Base-by-base conservation (phyloP, 2,329 filamentous ascomycete species). In the Aspergillus viridinutans region DNA sequence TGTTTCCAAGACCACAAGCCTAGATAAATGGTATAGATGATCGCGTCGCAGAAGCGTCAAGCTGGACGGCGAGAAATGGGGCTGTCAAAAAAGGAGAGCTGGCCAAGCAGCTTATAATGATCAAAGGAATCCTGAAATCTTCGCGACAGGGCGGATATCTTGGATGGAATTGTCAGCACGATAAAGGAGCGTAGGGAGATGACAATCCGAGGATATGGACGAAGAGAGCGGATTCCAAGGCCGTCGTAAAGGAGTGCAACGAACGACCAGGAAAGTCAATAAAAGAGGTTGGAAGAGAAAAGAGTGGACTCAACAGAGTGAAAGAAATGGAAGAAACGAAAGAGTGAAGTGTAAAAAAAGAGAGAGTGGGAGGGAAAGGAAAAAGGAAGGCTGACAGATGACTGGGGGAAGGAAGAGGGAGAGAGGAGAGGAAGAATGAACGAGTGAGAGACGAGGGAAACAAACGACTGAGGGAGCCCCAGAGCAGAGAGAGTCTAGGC, bases 201-300 rank as follows among this genome's bases (percentile, higher is more conserved):
- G 61, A 65, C 62, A 60, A 67, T 61, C 63, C 64, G 57, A 58
- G 68, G 71, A 75, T 72, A 70, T 67, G 70, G 67, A 70, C 65
- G 71, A 71, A 71, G 58, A 61, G 60, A 59, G 45, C 56, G 58
- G 53, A 71, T 69, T 70, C 72, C 72, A 69, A 70, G 73, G 73
- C 69, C 71, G 76, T 77, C 77, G 76, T 79, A 71, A 81, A 81
- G 70, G 78, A 81, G 78, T 80, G 78, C 75, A 78, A 79, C 78
- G 74, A 74, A 64, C 72, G 66, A 74, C 72, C 72, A 67, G 43
- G 43, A 47, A 70, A 64, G 68, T 59, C 59, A 69, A 64, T 59
- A 66, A 65, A 69, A 67, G 64, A 64, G 64, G 68, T 61, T 62
- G 60, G 61, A 62, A 57, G 61, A 57, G 49, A 62, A 55, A 59